Conservation (phyloP, 257 asterid genomes). For the Catharanthus roseus region DNA sequence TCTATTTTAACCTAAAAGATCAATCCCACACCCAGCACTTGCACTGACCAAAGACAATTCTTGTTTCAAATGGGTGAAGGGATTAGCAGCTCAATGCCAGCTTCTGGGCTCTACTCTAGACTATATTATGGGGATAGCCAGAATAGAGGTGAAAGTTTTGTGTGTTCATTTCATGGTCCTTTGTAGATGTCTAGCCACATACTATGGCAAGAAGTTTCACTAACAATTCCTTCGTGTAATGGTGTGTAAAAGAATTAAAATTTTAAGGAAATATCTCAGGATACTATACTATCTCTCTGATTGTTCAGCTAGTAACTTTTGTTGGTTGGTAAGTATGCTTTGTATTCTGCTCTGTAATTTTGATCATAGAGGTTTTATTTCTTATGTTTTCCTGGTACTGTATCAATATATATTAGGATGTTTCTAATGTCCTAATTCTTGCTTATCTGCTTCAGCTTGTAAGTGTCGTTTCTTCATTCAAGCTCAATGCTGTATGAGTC, state of each 20-base stretch:
- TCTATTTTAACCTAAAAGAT: background rate
- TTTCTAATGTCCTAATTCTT: background rate
- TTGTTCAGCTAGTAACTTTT: background rate
- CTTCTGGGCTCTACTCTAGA: background rate
- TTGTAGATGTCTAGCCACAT: background rate
- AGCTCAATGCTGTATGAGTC: background rate
- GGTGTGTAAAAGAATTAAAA: background rate
- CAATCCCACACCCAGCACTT: background rate
- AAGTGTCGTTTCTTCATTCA: background rate
- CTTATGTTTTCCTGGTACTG: background rate
- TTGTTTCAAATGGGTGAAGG: background rate
- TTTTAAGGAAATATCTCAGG: background rate
- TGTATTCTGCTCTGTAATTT: background rate
- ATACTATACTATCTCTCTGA: too few species aligned
- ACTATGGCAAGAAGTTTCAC: background rate
- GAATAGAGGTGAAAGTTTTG: background rate
- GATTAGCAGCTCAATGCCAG: background rate
- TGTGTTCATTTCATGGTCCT: background rate
- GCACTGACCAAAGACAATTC: background rate
- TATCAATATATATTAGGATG: background rate
- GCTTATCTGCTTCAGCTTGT: background rate
- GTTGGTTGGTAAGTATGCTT: constrained; percentile 1
- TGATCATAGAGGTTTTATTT: background rate
- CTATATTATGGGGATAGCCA: background rate
- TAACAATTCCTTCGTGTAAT: background rate